These are phyloP conservation scores for Lactarius pseudohatsudake DNA, from an alignment of 768 basidiomycete genomes.

Conservation along the genomic window DNA sequence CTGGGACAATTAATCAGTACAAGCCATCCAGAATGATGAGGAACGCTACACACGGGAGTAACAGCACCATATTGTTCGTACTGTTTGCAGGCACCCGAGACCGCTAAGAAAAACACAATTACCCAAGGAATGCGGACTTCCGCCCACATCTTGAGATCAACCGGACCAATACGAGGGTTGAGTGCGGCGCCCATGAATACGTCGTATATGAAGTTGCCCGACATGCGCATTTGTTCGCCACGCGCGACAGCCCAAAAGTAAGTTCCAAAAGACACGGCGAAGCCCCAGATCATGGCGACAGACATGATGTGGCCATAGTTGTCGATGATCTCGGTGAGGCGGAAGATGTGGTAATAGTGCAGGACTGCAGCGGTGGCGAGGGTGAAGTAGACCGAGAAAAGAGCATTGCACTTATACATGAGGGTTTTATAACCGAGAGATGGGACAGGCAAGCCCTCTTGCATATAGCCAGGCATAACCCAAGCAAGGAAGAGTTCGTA, in stretches of 20 bases:
- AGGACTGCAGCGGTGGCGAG: slow-evolving; percentile 70
- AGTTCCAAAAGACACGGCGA: slow-evolving; percentile 73
- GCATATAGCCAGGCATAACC: slow-evolving; percentile 87
- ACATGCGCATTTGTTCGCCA: slow-evolving; percentile 87
- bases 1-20: slow-evolving; percentile 39
- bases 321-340: slow-evolving; percentile 92
- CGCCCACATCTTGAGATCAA: slow-evolving; percentile 99
- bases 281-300: slow-evolving; percentile 91
- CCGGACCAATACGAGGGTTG: slow-evolving; percentile 87
- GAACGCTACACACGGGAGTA: slow-evolving; percentile 65
- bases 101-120: slow-evolving; percentile 87
- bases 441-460: slow-evolving; percentile 95
- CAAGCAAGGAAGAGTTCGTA: slow-evolving; percentile 90
- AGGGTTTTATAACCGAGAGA: slow-evolving; percentile 91
- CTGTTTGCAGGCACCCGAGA: slow-evolving; percentile 94
- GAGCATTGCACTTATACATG: slow-evolving; percentile 96
- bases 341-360: slow-evolving; percentile 80
- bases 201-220: slow-evolving; percentile 92
- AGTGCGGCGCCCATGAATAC: slow-evolving; percentile 95
- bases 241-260: slow-evolving; percentile 77
- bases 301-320: slow-evolving; percentile 96
- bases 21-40: not conserved
- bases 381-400: slow-evolving; percentile 80
- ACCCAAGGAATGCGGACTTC: slow-evolving; percentile 98
- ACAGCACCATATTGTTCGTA: slow-evolving; percentile 91